Evolutionary conservation across 768 basidiomycete species (phyloP).

Genomic region (Kwoniella sp.): DNA sequence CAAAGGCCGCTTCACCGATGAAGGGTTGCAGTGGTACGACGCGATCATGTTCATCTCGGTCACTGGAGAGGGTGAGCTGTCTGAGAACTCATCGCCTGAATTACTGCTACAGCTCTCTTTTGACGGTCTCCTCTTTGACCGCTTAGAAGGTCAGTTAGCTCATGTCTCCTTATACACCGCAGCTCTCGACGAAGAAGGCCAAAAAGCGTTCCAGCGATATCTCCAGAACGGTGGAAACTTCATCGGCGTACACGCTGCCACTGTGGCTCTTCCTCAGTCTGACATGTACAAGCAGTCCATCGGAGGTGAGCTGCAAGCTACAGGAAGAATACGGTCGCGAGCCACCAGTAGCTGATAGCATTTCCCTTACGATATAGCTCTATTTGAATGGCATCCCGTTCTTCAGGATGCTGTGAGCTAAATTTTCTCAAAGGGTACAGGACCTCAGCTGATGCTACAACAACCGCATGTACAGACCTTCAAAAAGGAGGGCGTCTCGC

Average conservation of each 20-base stretch:
- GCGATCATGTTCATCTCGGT: slow-evolving; percentile 70
- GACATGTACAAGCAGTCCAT: slow-evolving; percentile 65
- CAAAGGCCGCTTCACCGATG: slow-evolving; percentile 62
- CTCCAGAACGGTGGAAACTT: slow-evolving; percentile 71
- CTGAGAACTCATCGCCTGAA: not conserved
- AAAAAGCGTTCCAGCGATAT: slow-evolving; percentile 67
- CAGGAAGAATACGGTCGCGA: not conserved
- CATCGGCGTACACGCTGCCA: slow-evolving; percentile 69
- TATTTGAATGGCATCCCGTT: slow-evolving; percentile 71
- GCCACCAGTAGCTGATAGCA: not conserved
- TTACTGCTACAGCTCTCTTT: not conserved
- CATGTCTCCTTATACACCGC: too few relatives aligned
- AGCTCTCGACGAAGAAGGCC: slow-evolving; percentile 69
- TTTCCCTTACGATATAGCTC: slow-evolving; percentile 57
- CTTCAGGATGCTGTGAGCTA: slow-evolving; percentile 67
- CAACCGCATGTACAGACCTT: slow-evolving; percentile 58
- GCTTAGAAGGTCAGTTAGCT: not conserved
- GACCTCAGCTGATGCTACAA: slow-evolving; percentile 5
- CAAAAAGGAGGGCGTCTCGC: slow-evolving; percentile 62
- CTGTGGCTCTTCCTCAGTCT: slow-evolving; percentile 65
- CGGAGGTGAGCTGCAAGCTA: slow-evolving; percentile 54
- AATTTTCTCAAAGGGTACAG: not conserved
- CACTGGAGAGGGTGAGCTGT: slow-evolving; percentile 64
- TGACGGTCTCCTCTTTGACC: not conserved
- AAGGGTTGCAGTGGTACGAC: slow-evolving; percentile 64